A percentile compares a stretch with the other conserved stretches of the same genome.
phyloP scores from a whole-genome alignment of 148 eudicot species.

The Vaccinium myrtillus region DNA sequence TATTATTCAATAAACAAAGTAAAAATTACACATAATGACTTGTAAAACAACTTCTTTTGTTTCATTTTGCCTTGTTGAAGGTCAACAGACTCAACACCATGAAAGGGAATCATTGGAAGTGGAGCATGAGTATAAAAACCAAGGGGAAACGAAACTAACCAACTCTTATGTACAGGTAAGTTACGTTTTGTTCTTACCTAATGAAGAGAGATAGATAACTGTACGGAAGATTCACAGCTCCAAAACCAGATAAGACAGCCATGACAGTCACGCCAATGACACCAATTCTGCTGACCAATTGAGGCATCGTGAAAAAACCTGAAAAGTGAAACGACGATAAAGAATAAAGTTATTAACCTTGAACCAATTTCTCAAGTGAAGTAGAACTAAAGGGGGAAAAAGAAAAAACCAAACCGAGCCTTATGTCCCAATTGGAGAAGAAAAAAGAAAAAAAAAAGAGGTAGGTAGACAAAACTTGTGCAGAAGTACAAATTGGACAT shows the following conservation, averaged over 20 bases:
- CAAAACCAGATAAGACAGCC: conserved; percentile 98
- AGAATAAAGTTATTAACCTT: neutral
- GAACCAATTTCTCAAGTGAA: neutral
- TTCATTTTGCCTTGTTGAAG: neutral
- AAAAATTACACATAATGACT: neutral
- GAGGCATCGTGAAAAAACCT: conserved; percentile 98
- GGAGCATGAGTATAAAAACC: neutral
- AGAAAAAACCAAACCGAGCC: too few relatives aligned
- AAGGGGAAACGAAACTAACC: neutral
- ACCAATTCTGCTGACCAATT: conserved; percentile 96
- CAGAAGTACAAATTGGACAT: neutral
- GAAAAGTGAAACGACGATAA: conserved; percentile 32
- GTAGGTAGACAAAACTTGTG: neutral
- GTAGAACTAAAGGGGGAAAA: neutral
- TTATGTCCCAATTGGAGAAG: too few relatives aligned
- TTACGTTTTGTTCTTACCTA: conserved; percentile 43
- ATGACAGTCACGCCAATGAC: conserved; percentile 97
- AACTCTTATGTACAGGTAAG: neutral
- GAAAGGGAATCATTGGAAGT: neutral
- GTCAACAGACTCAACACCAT: neutral
- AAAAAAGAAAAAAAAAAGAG: neutral
- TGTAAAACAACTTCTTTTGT: neutral
- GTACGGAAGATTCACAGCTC: conserved; percentile 97
- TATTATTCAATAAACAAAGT: neutral
- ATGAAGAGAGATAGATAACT: conserved; percentile 95